Evolutionary conservation across 106 monocot species (phyloP).

Genomic region (Dactylorhiza incarnata): DNA sequence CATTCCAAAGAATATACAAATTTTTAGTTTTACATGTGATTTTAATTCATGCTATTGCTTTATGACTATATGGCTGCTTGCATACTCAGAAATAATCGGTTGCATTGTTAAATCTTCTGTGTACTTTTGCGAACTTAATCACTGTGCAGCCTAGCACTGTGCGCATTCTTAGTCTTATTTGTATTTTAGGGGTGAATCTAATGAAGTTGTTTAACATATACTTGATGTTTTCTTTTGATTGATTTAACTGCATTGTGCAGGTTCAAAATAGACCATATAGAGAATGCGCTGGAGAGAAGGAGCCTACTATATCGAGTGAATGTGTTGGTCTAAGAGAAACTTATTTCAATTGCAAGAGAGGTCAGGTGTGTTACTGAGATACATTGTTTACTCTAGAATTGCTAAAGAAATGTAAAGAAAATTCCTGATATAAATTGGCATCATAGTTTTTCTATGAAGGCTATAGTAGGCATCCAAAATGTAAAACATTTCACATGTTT

Average conservation of each 20-base stretch:
- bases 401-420: not conserved
- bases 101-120: no score
- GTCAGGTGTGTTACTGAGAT: conserved; percentile 49
- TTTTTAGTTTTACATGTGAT: no score
- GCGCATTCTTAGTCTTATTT: no score
- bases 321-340: conserved; percentile 98
- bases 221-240: not conserved
- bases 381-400: not conserved
- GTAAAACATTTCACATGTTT: no score
- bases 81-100: no score
- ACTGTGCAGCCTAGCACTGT: no score
- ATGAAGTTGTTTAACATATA: not conserved
- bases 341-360: conserved; percentile 98
- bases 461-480: not conserved
- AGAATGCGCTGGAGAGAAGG: conserved; percentile 95
- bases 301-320: conserved; percentile 76
- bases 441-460: not conserved
- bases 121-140: no score
- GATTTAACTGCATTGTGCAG: conserved; percentile 19
- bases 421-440: not conserved
- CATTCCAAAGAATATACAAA: no score
- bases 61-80: no score
- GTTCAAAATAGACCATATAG: conserved; percentile 75
- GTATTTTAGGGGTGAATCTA: no score
- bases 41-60: no score